Evolutionary conservation across 129 eudicot species (phyloP).

Genomic region (Solidago caesia): DNA sequence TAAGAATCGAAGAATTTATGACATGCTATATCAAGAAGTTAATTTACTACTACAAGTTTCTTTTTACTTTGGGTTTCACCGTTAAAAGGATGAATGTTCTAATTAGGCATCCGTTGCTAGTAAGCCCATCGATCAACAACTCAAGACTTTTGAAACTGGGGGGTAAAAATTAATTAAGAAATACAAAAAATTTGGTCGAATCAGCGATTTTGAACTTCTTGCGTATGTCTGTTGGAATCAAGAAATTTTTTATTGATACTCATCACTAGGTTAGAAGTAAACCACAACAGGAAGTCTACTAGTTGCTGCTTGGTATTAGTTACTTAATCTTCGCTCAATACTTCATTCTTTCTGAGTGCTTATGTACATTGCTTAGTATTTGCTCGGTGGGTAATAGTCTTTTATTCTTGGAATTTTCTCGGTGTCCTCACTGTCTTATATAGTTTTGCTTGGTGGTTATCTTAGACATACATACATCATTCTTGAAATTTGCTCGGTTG

Average conservation of each 20-base stretch:
- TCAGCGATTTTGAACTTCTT: slow-evolving; percentile 35
- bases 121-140: slow-evolving; percentile 22
- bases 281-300: background rate
- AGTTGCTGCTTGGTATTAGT: too few relatives aligned
- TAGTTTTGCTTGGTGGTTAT: too few relatives aligned
- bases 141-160: slow-evolving; percentile 32
- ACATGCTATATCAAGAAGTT: too few relatives aligned
- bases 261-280: slow-evolving; percentile 21
- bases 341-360: too few relatives aligned
- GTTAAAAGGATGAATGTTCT: slow-evolving; percentile 24
- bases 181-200: slow-evolving; percentile 28
- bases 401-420: too few relatives aligned
- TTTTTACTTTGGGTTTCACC: slow-evolving; percentile 24
- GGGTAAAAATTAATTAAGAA: slow-evolving; percentile 16
- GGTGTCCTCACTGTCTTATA: too few relatives aligned
- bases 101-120: slow-evolving; percentile 16
- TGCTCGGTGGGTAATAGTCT: too few relatives aligned
- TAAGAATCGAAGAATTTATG: slow-evolving; percentile 36
- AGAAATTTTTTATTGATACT: slow-evolving; percentile 46
- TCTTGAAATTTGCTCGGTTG: too few relatives aligned
- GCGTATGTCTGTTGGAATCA: slow-evolving; percentile 36
- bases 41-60: background rate
- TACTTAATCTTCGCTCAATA: too few relatives aligned
- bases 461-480: too few relatives aligned
- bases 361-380: too few relatives aligned